A percentile compares a stretch with the other conserved stretches of the same genome.
phyloP scores from a whole-genome alignment of 2,329 filamentous ascomycete species.

The Xylariaceae sp. region DNA sequence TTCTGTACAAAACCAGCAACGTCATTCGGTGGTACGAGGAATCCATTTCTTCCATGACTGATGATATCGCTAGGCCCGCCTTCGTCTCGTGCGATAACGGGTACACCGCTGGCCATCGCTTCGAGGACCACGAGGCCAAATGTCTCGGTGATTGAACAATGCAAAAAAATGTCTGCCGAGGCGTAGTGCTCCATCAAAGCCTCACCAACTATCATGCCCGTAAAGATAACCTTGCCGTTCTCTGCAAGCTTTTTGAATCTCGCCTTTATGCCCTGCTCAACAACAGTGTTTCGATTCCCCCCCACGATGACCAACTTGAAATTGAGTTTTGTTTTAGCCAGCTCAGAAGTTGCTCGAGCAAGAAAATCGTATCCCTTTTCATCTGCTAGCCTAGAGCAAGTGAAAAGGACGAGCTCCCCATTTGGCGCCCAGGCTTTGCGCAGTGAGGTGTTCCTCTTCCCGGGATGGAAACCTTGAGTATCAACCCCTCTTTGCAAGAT shows the following conservation, averaged over 20 bases:
- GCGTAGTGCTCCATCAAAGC: slow-evolving; percentile 65
- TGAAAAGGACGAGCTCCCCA: slow-evolving; percentile 63
- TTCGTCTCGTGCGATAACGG: slow-evolving; percentile 66
- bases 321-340: slow-evolving; percentile 53
- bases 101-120: slow-evolving; percentile 68
- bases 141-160: slow-evolving; percentile 70
- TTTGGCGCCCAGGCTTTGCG: slow-evolving; percentile 56
- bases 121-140: slow-evolving; percentile 70
- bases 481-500: slow-evolving; percentile 65
- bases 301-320: slow-evolving; percentile 68
- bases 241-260: slow-evolving; percentile 52
- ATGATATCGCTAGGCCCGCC: slow-evolving; percentile 69
- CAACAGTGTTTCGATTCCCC: slow-evolving; percentile 62
- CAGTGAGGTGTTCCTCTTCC: slow-evolving; percentile 48
- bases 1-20: slow-evolving; percentile 55
- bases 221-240: slow-evolving; percentile 60
- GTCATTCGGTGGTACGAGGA: slow-evolving; percentile 58
- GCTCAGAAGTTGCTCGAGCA: slow-evolving; percentile 50
- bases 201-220: slow-evolving; percentile 60
- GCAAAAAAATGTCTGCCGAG: slow-evolving; percentile 66
- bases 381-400: slow-evolving; percentile 64
- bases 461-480: slow-evolving; percentile 59
- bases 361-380: slow-evolving; percentile 72
- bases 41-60: slow-evolving; percentile 57
- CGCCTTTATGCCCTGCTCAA: slow-evolving; percentile 60